Evolutionary conservation across 805 yeast species (phyloP), one percentile per base, ranked within the genome.

Genomic region (Hanseniaspora meyeri): DNA sequence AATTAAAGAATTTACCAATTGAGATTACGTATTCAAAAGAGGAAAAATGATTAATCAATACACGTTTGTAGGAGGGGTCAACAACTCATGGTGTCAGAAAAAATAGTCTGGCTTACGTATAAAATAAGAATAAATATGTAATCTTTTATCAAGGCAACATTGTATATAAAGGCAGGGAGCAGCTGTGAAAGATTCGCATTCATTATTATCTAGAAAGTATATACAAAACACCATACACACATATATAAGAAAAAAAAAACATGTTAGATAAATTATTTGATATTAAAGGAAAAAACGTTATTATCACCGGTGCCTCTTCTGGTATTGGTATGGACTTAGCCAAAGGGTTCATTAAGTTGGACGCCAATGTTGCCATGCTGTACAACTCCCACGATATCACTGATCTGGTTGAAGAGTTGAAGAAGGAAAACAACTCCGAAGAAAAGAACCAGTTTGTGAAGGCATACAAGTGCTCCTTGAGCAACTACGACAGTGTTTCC

Each of bases 271-370:
- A 43, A 32, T 37, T 85, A 61, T 86, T 87, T 69, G 82, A 87
- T 3, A 75, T 87, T 59, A 83, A 82, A 70, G 95, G 93, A 31
- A 87, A 85, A 69, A 83, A 82, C 14, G 93, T 95, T 31, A 80
- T 86, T 4, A 78, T 87, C 58, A 85, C 95, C n/a, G 95, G 95
- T 48, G 85, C 87, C 12, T 82, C 90, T 17, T 75, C 84, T 48
- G 95, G 95, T 37, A 87, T 87, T 61, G 95, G 95, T 16, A 78
- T 69, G 62, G 87, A 86, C 4, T 85, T 85, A 38, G 95, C 95
- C 46, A 85, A 81, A 67, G 90, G 88, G 2, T 86, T 74, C 64
- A 85, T 89, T 51, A 91, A 86, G 70, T 91, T 91, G 4, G 95
- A 95, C 52, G 95, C 95, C 10, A 84, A 84, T 60, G 79, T 88